Conservation (phyloP, 192 early-diverging fungal species). For the Glomus cerebriforme region DNA sequence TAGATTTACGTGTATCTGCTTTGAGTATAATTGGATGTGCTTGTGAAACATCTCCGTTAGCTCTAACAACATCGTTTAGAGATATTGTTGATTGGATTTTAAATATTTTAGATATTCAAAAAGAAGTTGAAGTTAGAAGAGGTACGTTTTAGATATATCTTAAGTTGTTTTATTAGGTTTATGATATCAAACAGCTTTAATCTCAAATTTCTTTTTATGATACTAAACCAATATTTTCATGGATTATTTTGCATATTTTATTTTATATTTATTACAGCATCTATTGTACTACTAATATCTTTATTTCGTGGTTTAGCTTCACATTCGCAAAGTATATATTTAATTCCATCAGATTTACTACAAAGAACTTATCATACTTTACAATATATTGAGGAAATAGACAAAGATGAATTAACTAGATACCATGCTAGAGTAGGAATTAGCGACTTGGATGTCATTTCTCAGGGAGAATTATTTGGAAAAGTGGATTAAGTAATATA, state of each 20-base stretch:
- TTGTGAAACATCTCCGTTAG: constrained; percentile 72
- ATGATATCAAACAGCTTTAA: background rate
- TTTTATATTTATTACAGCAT: constrained; percentile 50
- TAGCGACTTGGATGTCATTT: constrained; percentile 64
- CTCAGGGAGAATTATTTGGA: constrained; percentile 29
- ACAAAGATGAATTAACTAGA: constrained; percentile 72
- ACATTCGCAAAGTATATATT: constrained; percentile 47
- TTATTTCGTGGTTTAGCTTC: constrained; percentile 70
- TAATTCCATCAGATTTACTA: constrained; percentile 61
- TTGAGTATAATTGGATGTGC: constrained; percentile 66
- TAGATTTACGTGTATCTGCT: constrained; percentile 58
- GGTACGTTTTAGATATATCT: constrained; percentile 36
- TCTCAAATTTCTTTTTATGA: background rate
- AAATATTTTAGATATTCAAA: constrained; percentile 68
- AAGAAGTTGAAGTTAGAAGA: constrained; percentile 62
- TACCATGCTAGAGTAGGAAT: constrained; percentile 71
- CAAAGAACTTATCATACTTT: constrained; percentile 59
- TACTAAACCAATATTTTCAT: background rate
- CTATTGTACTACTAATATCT: constrained; percentile 66
- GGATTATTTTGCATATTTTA: background rate
- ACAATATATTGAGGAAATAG: constrained; percentile 61
- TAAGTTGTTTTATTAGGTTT: background rate
- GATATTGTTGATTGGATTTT: constrained; percentile 70
- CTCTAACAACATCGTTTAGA: constrained; percentile 65
- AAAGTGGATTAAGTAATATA: too few species aligned